Conservation (phyloP, 441 rosid species). For the Capsella rubella region DNA sequence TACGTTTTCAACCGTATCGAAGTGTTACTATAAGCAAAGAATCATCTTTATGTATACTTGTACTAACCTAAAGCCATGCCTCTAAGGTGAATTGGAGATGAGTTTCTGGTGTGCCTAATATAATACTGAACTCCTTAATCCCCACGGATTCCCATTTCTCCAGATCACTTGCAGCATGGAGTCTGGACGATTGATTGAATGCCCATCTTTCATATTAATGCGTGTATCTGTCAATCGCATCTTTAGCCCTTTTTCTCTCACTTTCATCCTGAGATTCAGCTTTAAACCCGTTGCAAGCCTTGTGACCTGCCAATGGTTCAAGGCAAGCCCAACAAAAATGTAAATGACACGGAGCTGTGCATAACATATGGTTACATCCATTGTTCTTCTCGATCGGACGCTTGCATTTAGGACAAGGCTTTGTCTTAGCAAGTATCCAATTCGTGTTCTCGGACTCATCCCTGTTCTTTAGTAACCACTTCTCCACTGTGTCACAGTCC, state of each 20-base stretch:
- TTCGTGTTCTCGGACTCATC: slow-evolving; percentile 67
- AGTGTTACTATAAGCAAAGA: background rate
- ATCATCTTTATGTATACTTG: background rate
- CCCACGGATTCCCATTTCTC: slow-evolving; percentile 42
- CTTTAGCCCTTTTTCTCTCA: slow-evolving; percentile 46
- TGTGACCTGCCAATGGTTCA: slow-evolving; percentile 38
- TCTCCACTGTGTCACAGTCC: slow-evolving; percentile 63
- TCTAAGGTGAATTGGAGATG: slow-evolving; percentile 56
- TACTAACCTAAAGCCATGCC: slow-evolving; percentile 72
- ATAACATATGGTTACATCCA: slow-evolving; percentile 69
- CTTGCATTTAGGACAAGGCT: slow-evolving; percentile 83
- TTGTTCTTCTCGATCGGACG: slow-evolving; percentile 70
- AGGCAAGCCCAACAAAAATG: slow-evolving; percentile 79
- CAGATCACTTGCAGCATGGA: slow-evolving; percentile 51
- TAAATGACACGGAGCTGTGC: slow-evolving; percentile 51
- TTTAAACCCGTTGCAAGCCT: slow-evolving; percentile 27
- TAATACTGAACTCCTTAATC: slow-evolving; percentile 48
- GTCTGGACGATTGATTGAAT: slow-evolving; percentile 55
- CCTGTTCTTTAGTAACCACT: slow-evolving; percentile 61
- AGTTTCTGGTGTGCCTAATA: slow-evolving; percentile 44
- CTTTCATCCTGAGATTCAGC: background rate
- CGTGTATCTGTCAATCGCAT: slow-evolving; percentile 51
- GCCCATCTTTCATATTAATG: slow-evolving; percentile 78
- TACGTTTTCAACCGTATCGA: too few species aligned
- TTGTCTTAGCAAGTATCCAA: slow-evolving; percentile 60